Evolutionary conservation across 106 monocot genomes (phyloP).

Genomic region (Allium cepa): DNA sequence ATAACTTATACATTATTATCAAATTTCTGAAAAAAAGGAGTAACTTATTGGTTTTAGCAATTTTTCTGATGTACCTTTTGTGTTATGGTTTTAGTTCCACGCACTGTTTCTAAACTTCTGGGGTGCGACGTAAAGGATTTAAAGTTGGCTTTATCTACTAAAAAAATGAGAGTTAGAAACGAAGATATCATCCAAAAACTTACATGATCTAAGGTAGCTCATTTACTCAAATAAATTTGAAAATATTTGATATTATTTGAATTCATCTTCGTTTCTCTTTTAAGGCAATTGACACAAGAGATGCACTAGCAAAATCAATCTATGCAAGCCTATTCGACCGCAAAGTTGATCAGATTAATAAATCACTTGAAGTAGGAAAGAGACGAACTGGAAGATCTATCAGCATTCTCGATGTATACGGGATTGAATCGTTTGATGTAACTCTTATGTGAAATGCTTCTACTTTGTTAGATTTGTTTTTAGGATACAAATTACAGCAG

Average conservation of each 20-base stretch:
- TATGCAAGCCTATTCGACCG: conserved; percentile 93
- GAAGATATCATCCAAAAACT: conserved; percentile 91
- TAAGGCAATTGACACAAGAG: conserved; percentile 90
- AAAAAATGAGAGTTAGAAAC: conserved; percentile 84
- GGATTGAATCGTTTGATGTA: conserved; percentile 98
- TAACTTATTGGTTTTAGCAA: no score
- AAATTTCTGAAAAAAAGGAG: no score
- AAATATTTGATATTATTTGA: neutral
- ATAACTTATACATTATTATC: no score
- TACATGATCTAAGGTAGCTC: conserved; percentile 73
- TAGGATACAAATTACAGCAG: neutral
- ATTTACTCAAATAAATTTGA: conserved; percentile 3
- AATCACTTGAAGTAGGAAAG: conserved; percentile 80
- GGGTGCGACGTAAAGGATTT: conserved; percentile 64
- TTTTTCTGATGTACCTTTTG: neutral
- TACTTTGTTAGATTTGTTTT: neutral
- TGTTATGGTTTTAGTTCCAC: conserved; percentile 31
- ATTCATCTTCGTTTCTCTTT: conserved; percentile 7
- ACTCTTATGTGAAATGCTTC: conserved; percentile 12
- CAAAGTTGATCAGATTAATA: conserved; percentile 92
- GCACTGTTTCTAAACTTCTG: conserved; percentile 73
- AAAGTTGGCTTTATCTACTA: conserved; percentile 72
- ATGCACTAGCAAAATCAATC: conserved; percentile 90
- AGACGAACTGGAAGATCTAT: conserved; percentile 85
- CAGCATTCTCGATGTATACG: conserved; percentile 98